A percentile compares a stretch with the other conserved stretches of the same genome.
Conservation (phyloP, 1,139 yeast species). For the Nakaseomyces uthaithaninus region DNA sequence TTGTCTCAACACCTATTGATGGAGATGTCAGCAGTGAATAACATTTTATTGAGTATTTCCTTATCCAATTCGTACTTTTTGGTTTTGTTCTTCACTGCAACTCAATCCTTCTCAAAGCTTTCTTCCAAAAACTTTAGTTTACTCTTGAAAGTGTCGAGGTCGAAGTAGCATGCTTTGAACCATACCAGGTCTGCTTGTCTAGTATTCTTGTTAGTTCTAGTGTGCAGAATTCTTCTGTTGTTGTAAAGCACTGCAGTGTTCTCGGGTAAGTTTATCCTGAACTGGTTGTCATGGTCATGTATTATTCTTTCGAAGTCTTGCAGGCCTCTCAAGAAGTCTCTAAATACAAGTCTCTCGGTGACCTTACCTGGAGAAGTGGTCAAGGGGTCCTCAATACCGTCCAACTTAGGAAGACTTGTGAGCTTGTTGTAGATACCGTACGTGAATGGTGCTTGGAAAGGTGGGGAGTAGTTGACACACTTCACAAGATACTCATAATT, state of each 20-base stretch:
- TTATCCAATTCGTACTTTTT: neutral
- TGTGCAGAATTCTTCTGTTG: conserved; percentile 66
- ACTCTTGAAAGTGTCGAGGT: conserved; percentile 66
- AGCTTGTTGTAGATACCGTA: conserved; percentile 39
- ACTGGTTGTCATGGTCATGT: conserved; percentile 48
- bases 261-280: conserved; percentile 49
- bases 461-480: conserved; percentile 71
- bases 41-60: neutral
- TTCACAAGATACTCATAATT: conserved; percentile 38
- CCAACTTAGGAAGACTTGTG: conserved; percentile 16
- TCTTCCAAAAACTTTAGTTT: conserved; percentile 39
- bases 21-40: no score
- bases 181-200: conserved; percentile 47
- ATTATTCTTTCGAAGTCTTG: conserved; percentile 52
- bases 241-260: conserved; percentile 64
- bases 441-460: conserved; percentile 78
- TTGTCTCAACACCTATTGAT: no score
- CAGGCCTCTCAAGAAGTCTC: conserved; percentile 54
- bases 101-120: conserved; percentile 10
- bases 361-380: conserved; percentile 31
- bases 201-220: conserved; percentile 50
- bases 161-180: conserved; percentile 74
- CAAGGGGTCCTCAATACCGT: conserved; percentile 15
- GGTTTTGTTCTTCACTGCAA: neutral
- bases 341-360: conserved; percentile 36